A percentile compares a stretch with the other conserved stretches of the same genome.
Evolutionary conservation across 306 rosid genomes (phyloP).

Genomic region (Prosopis cineraria): DNA sequence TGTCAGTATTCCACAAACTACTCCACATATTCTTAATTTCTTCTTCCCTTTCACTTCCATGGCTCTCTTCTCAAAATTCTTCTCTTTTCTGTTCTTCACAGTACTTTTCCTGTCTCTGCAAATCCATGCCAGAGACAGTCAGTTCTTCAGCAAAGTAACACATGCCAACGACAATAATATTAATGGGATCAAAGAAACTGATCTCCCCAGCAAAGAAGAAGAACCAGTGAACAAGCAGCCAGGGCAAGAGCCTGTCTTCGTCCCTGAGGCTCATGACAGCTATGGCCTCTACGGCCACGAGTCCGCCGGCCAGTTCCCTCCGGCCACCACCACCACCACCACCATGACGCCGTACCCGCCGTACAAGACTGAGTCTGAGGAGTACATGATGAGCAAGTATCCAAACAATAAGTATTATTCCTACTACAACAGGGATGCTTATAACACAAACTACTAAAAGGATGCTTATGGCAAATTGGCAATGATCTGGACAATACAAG

Average conservation of each 20-base stretch:
- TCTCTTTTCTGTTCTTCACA: slow-evolving; percentile 47
- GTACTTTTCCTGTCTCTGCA: slow-evolving; percentile 54
- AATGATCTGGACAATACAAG: slow-evolving; percentile 35
- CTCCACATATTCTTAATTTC: not conserved
- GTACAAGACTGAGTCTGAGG: slow-evolving; percentile 45
- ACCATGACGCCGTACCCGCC: slow-evolving; percentile 5
- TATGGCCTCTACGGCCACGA: slow-evolving; percentile 93
- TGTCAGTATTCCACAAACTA: slow-evolving; percentile 12
- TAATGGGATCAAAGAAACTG: slow-evolving; percentile 45
- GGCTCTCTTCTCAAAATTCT: slow-evolving; percentile 49
- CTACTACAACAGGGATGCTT: slow-evolving; percentile 39
- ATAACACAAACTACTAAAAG: slow-evolving; percentile 14
- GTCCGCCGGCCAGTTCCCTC: slow-evolving; percentile 53
- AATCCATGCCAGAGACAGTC: slow-evolving; percentile 68
- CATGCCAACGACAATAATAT: slow-evolving; percentile 39
- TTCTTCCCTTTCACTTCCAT: slow-evolving; percentile 25
- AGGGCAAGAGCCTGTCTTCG: slow-evolving; percentile 61
- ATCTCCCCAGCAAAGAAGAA: slow-evolving; percentile 42
- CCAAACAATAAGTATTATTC: slow-evolving; percentile 36
- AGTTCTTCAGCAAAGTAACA: slow-evolving; percentile 85
- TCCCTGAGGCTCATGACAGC: slow-evolving; percentile 61
- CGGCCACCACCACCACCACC: slow-evolving; percentile 20
- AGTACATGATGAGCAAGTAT: slow-evolving; percentile 31
- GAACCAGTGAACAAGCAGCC: slow-evolving; percentile 40
- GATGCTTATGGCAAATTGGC: slow-evolving; percentile 32